Evolutionary conservation across 345 rosid species (phyloP).

Genomic region (Litchi chinensis): DNA sequence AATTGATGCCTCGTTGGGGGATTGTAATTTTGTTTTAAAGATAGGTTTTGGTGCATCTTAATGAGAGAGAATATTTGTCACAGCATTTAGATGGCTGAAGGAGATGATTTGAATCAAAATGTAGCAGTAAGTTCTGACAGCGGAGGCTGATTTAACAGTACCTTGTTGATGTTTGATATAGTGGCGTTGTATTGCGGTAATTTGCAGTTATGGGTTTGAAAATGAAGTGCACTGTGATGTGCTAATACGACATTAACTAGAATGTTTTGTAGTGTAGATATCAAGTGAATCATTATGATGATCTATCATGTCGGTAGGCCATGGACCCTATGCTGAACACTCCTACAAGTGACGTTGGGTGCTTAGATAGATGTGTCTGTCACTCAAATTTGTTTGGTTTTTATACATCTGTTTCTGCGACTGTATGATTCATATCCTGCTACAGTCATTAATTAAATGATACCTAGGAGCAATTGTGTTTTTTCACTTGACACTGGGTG

Average conservation of each 20-base stretch:
- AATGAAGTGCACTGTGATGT: neutral
- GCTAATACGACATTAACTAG: neutral
- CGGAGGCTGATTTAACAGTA: neutral
- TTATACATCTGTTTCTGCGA: neutral
- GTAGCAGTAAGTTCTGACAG: neutral
- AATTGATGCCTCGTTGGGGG: constrained; percentile 15
- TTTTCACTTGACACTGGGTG: no score
- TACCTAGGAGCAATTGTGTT: neutral
- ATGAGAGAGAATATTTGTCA: constrained; percentile 22
- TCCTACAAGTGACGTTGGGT: no score
- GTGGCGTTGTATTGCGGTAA: neutral
- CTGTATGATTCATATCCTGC: neutral
- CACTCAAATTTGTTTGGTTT: neutral
- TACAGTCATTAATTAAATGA: neutral
- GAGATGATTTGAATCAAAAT: neutral
- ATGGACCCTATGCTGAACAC: neutral
- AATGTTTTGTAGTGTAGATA: neutral
- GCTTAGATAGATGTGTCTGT: no score
- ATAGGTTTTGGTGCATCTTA: constrained; percentile 28
- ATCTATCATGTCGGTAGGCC: no score
- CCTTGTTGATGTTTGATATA: neutral
- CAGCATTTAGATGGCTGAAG: neutral
- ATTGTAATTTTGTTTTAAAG: constrained; percentile 12
- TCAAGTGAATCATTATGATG: neutral
- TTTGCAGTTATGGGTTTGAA: no score